Conservation (phyloP, 75 land plant species). For the Picea sitchensis region DNA sequence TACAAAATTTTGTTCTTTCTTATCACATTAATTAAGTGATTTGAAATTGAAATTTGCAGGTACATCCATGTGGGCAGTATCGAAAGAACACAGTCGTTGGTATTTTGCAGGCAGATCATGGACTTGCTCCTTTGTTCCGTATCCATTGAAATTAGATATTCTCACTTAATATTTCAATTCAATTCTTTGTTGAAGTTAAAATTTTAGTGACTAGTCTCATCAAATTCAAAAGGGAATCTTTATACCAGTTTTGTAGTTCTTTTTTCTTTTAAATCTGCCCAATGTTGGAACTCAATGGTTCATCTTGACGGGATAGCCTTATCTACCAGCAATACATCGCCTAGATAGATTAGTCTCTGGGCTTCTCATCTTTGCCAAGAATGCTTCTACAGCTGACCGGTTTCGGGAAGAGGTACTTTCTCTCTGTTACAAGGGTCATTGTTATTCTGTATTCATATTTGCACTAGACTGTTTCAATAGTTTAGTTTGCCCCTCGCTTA, state of each 20-base stretch:
- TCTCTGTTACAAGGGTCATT: background rate
- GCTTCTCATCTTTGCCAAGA: conserved; percentile 87
- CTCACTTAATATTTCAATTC: background rate
- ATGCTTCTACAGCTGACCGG: conserved; percentile 67
- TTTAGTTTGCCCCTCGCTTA: background rate
- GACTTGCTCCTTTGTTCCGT: conserved; percentile 82
- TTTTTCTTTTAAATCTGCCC: background rate
- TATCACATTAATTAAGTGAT: background rate
- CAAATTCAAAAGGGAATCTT: background rate
- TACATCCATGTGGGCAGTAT: conserved; percentile 99
- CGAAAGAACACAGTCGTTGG: conserved; percentile 95
- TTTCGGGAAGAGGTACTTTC: conserved; percentile 80
- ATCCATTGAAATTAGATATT: conserved; percentile 40
- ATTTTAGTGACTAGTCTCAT: background rate
- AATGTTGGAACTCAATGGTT: background rate
- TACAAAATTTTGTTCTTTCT: background rate
- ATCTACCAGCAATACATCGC: conserved; percentile 75
- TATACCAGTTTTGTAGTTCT: background rate
- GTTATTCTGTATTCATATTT: background rate
- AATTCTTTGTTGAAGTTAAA: background rate
- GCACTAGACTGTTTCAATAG: background rate
- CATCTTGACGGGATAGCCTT: conserved; percentile 20
- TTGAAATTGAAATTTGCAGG: conserved; percentile 39
- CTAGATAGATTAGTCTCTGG: conserved; percentile 97
- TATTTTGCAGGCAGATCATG: conserved; percentile 86